Base-by-base conservation (phyloP, 345 rosid species). In the Euphorbia peplus region DNA sequence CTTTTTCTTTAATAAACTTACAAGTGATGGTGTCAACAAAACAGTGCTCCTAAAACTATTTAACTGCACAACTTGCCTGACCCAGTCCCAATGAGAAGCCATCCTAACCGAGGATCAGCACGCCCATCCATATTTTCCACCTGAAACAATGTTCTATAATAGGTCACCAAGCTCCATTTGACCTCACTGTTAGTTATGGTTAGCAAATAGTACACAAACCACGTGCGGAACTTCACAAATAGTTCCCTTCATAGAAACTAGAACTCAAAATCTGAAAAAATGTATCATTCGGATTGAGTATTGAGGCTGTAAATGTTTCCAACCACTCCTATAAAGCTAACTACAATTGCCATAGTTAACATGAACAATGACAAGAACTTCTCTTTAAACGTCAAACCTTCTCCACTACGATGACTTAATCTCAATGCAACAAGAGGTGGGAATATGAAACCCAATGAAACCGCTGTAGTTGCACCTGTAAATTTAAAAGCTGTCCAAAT, bases 401-500 rank as follows among this genome's bases (percentile, higher is more conserved):
- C 84, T 26, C 84, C 91, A 68, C 84, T 90, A 68, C 66, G 73
- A 24, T 73, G 71, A 65, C 91, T 77, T 73, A 95, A 70, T 77
- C 75, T 82, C 71, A 95, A 68, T 0, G 97, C 93, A 68, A 95
- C 73, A 4, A 95, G 88, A 69, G 97, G 79, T 19, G 99, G 99
- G 75, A 95, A 95, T 35, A 84, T 95, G 65, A 91, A 95, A 66
- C 97, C 99, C 60, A 95, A 82, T 0, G 99, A 90, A 30, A 95
- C 95, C 10, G 99, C 99, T 19, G 97, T 83, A 39, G 99, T 95
- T n/a, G 99, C 98, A 30, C 99, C 99, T 0, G 99, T 95, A 75
- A 91, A 95, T 76, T 95, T 95, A 76, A 95, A 95, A 52, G 98
- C 99, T 0, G 90, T 90, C 99, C 99, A 95, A 73, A 95, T 95